phyloP scores from a whole-genome alignment of 306 rosid species.

The Echinosophora koreensis region DNA sequence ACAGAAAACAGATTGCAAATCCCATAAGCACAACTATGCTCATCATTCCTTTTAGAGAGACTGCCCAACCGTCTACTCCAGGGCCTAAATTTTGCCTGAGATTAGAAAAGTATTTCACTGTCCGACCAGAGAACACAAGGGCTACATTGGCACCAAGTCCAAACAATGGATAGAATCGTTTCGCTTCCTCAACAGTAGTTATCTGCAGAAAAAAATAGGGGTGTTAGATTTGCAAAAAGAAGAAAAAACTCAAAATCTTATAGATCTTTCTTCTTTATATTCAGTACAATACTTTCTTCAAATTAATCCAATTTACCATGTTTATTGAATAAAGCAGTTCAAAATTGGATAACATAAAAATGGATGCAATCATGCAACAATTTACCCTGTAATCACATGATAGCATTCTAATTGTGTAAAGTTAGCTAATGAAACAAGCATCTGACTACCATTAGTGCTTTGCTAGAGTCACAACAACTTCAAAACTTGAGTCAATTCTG shows the following conservation, averaged over 20 bases:
- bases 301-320: neutral
- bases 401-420: neutral
- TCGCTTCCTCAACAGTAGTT: constrained; percentile 89
- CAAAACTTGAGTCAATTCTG: neutral
- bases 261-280: neutral
- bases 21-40: constrained; percentile 91
- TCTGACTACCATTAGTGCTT: neutral
- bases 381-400: constrained; percentile 21
- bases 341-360: constrained; percentile 22
- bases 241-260: constrained; percentile 31
- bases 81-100: constrained; percentile 85
- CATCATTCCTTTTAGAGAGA: constrained; percentile 90
- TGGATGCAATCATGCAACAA: constrained; percentile 14
- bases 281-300: constrained; percentile 1
- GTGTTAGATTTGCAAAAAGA: constrained; percentile 33
- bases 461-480: neutral
- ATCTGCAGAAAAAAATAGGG: constrained; percentile 62
- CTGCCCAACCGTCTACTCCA: constrained; percentile 97
- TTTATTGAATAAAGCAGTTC: neutral
- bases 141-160: constrained; percentile 97
- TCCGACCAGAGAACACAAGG: constrained; percentile 88
- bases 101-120: constrained; percentile 92
- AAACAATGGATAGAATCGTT: constrained; percentile 88
- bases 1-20: constrained; percentile 70
- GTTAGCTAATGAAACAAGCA: constrained; percentile 25